phyloP scores from a whole-genome alignment of 495 filamentous ascomycete species.

The Cryomyces minteri region DNA sequence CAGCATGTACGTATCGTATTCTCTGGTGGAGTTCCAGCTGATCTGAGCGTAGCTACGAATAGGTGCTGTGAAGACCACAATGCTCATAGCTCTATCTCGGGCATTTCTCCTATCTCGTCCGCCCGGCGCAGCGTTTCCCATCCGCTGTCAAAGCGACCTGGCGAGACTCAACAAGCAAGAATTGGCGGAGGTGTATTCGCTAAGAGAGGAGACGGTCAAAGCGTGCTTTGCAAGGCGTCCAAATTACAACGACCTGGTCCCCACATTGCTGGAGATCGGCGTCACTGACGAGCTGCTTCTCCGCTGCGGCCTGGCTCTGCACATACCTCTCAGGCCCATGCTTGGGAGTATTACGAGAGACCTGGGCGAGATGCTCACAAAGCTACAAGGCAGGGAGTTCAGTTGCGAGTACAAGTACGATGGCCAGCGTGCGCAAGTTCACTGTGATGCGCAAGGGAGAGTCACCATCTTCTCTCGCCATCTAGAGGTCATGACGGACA shows the following conservation, averaged over 20 bases:
- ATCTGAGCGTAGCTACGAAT: constrained; percentile 48
- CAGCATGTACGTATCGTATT: constrained; percentile 38
- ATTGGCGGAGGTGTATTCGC: constrained; percentile 51
- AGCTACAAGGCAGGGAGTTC: constrained; percentile 74
- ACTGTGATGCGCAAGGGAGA: constrained; percentile 58
- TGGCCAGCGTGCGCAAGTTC: constrained; percentile 86
- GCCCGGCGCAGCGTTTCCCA: constrained; percentile 35
- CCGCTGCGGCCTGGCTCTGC: constrained; percentile 62
- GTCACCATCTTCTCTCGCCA: constrained; percentile 91
- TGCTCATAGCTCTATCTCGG: constrained; percentile 85
- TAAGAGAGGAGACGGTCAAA: constrained; percentile 73
- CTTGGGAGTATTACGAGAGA: constrained; percentile 89
- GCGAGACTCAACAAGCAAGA: constrained; percentile 62
- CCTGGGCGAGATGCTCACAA: constrained; percentile 83
- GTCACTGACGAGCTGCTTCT: constrained; percentile 59
- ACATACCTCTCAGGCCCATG: constrained; percentile 84
- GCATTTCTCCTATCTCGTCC: constrained; percentile 72
- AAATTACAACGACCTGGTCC: constrained; percentile 85
- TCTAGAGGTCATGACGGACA: constrained; percentile 90
- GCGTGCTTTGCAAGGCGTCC: constrained; percentile 78
- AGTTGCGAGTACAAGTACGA: constrained; percentile 95
- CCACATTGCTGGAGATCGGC: constrained; percentile 67
- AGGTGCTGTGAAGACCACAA: constrained; percentile 90
- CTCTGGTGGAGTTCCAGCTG: not conserved
- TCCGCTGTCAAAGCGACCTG: constrained; percentile 36